These are phyloP conservation scores for Ceratocystis albifundus DNA, from an alignment of 2,329 filamentous ascomycete genomes.

Conservation along the genomic window DNA sequence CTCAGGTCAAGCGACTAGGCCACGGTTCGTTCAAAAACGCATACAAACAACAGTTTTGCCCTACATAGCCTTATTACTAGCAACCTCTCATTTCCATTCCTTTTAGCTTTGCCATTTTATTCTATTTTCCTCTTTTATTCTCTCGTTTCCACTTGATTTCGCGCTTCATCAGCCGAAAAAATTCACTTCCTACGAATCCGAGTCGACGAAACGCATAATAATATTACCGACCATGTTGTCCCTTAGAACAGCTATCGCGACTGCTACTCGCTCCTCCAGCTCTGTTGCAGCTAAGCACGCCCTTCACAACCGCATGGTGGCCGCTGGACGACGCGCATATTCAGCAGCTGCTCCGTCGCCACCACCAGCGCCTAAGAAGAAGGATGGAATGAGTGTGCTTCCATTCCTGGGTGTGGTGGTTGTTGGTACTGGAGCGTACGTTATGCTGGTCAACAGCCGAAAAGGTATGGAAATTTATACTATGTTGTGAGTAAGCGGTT, in stretches of 20 bases:
- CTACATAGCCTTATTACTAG: neutral
- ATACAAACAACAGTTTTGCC: too few species aligned
- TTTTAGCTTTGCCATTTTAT: neutral
- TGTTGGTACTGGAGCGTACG: constrained; percentile 34
- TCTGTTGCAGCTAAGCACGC: neutral
- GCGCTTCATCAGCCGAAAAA: neutral
- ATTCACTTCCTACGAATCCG: neutral
- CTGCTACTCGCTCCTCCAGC: neutral
- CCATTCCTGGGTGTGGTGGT: constrained; percentile 21
- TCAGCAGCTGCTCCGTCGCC: neutral
- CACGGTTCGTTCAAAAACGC: too few species aligned
- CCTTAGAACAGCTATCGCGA: constrained; percentile 8
- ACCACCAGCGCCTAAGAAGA: constrained; percentile 12
- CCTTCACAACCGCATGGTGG: neutral
- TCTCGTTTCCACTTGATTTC: too few species aligned
- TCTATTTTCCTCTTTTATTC: neutral
- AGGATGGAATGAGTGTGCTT: constrained; percentile 21
- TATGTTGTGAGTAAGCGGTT: too few species aligned
- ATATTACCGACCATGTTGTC: neutral
- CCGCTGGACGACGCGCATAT: constrained; percentile 23
- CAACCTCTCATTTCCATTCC: neutral
- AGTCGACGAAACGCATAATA: neutral
- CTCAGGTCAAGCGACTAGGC: neutral
- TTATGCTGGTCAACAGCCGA: constrained; percentile 39
- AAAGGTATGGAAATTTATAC: constrained; percentile 32